A percentile compares a stretch with the other conserved stretches of the same genome.
These are phyloP conservation scores for Beauveria asiatica DNA, from an alignment of 2,329 filamentous ascomycete species.

Conservation along the genomic window DNA sequence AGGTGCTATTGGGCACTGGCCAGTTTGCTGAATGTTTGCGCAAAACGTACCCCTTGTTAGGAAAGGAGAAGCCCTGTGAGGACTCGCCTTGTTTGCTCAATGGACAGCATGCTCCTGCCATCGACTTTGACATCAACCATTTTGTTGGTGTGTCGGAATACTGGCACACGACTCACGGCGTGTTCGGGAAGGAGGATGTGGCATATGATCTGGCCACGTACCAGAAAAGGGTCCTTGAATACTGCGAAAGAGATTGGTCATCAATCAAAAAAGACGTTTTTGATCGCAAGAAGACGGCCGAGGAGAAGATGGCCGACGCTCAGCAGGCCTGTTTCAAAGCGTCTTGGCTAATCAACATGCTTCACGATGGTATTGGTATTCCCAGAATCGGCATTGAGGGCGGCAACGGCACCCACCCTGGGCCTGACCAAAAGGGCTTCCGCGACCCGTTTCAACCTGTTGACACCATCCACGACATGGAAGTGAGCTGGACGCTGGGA, in stretches of 20 bases:
- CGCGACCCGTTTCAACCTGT: slow-evolving; percentile 84
- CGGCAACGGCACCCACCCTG: slow-evolving; percentile 63
- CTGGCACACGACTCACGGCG: slow-evolving; percentile 96
- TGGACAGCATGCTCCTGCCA: slow-evolving; percentile 84
- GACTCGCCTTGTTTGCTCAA: slow-evolving; percentile 84
- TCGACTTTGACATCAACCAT: slow-evolving; percentile 95
- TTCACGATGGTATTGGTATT: slow-evolving; percentile 92
- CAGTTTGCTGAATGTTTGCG: slow-evolving; percentile 77
- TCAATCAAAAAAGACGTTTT: slow-evolving; percentile 60
- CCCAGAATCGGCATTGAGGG: slow-evolving; percentile 75
- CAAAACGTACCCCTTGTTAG: slow-evolving; percentile 74
- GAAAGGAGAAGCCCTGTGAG: slow-evolving; percentile 77
- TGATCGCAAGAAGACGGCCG: slow-evolving; percentile 61
- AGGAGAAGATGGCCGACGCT: slow-evolving; percentile 69
- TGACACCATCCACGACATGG: slow-evolving; percentile 81
- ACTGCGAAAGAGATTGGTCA: slow-evolving; percentile 78
- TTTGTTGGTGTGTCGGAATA: slow-evolving; percentile 98
- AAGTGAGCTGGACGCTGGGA: slow-evolving; percentile 94
- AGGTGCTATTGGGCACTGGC: slow-evolving; percentile 71
- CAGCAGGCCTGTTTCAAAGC: slow-evolving; percentile 95
- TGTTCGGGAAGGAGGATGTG: slow-evolving; percentile 73
- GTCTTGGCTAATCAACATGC: slow-evolving; percentile 92
- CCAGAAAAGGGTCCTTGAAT: slow-evolving; percentile 73
- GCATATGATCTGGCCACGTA: slow-evolving; percentile 88
- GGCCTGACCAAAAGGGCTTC: slow-evolving; percentile 60